Evolutionary conservation across 2,329 filamentous ascomycete species (phyloP).

Genomic region (Bipolaris gigantea): DNA sequence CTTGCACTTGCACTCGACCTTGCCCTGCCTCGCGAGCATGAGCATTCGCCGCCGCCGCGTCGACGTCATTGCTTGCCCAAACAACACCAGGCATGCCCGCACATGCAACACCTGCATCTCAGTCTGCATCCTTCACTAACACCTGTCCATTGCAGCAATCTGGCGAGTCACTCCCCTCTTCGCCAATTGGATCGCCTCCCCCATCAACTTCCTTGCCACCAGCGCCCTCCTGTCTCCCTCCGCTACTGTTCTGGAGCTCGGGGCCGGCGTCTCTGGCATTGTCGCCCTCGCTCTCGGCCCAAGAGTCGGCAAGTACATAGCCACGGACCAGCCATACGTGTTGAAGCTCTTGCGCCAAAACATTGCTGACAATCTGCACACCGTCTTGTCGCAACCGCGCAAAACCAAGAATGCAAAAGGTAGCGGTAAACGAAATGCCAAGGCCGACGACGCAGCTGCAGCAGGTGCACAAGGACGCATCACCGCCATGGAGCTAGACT

Average conservation of each 20-base stretch:
- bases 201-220: slow-evolving; percentile 65
- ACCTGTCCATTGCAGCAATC: slow-evolving; percentile 59
- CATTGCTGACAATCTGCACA: slow-evolving; percentile 61
- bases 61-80: neutral
- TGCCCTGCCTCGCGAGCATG: neutral
- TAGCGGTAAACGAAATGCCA: slow-evolving; percentile 26
- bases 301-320: slow-evolving; percentile 65
- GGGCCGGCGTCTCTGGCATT: slow-evolving; percentile 83
- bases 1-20: neutral
- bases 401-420: neutral
- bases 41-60: neutral
- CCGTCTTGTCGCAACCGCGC: slow-evolving; percentile 11
- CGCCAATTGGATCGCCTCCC: slow-evolving; percentile 73
- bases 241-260: slow-evolving; percentile 76
- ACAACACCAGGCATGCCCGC: neutral
- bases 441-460: neutral
- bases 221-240: slow-evolving; percentile 55
- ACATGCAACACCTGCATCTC: neutral
- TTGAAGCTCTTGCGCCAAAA: slow-evolving; percentile 76
- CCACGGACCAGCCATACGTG: slow-evolving; percentile 89
- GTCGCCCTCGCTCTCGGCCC: slow-evolving; percentile 70
- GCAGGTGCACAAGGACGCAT: slow-evolving; percentile 9
- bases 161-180: slow-evolving; percentile 90
- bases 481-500: slow-evolving; percentile 65
- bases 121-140: slow-evolving; percentile 1